Base-by-base conservation (phyloP, 2,329 filamentous ascomycete genomes). In the Diaporthe sp. region DNA sequence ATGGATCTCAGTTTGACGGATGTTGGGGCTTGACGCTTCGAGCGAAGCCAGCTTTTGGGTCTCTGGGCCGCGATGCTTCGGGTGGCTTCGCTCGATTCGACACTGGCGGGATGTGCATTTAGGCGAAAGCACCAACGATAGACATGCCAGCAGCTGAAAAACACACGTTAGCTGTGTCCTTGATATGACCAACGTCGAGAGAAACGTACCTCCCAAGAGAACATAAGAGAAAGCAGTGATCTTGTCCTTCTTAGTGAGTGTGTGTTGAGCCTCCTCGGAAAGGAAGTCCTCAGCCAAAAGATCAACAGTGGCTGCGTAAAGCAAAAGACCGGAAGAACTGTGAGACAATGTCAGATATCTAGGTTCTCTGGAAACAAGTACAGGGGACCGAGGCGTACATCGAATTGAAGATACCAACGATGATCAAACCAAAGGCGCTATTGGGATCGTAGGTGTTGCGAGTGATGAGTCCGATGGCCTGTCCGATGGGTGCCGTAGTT, bases 261-360 rank as follows among this genome's bases (percentile, higher is more conserved):
- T 80, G n/a, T 81, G 80, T 66, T 84, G 82, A 0, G 87, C 87
- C 78, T 90, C 88, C 70, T 90, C 88, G 0, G 90, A 92, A 25
- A 93, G 83, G 82, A 93, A 93, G 79, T 93, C 91, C 78, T 92
- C 90, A 6, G 90, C 90, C 47, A 93, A 82, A 39, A 93, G 82
- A 79, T 93, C 91, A 2, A 93, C 91, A 9, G 92, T 83, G 2
- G 91, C 89, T 53, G 90, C 90, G 78, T 92, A 92, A 69, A 92
- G 87, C 9, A 92, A 81, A 37, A 92, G 85, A 79, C 90, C 90
- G 35, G 87, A 91, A 1, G 90, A 92, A 70, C 87, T 89, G 65
- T 30, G 75, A 13, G 30, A 22, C 5, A 4, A 3, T 27, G 47
- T 68, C 30, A 68, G 47, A 73, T 71, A 68, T 15, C 2, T 5